These are phyloP conservation scores for Citrullus mucosospermus DNA, from an alignment of 306 rosid genomes.

Conservation along the genomic window DNA sequence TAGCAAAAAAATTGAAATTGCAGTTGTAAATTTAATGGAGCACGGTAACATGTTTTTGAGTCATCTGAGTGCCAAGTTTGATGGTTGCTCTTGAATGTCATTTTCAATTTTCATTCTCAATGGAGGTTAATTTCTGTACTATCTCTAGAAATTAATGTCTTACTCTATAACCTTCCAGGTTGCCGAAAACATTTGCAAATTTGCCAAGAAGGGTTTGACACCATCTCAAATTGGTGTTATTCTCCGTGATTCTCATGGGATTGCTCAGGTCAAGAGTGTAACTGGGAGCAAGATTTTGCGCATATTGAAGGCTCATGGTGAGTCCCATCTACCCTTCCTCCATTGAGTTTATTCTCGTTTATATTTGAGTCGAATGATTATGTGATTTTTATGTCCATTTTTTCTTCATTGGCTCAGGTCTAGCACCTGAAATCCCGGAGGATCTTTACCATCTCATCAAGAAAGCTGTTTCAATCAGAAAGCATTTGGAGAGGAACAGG, in stretches of 20 bases:
- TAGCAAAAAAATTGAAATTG: background rate
- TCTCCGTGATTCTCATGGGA: constrained; percentile 76
- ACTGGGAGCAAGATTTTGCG: constrained; percentile 73
- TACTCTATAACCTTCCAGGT: constrained; percentile 22
- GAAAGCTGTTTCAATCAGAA: constrained; percentile 73
- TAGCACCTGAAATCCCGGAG: constrained; percentile 92
- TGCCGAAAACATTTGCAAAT: constrained; percentile 73
- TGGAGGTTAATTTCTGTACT: background rate
- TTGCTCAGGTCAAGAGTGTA: constrained; percentile 65
- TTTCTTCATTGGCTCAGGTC: constrained; percentile 21
- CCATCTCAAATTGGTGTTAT: constrained; percentile 96
- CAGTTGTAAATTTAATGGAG: background rate
- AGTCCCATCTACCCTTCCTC: background rate
- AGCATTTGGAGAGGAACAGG: constrained; percentile 86
- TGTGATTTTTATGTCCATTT: background rate
- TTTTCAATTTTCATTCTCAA: background rate
- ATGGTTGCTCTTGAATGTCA: background rate
- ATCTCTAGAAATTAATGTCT: background rate
- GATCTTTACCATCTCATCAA: constrained; percentile 85
- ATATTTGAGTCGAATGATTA: background rate
- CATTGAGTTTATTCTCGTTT: background rate
- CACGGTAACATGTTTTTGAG: background rate
- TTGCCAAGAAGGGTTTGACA: constrained; percentile 81
- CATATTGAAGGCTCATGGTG: constrained; percentile 74
- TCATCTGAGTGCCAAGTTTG: background rate